Percentiles rank a stretch among this genome's conserved stretches.
Evolutionary conservation across 1,284 basidiomycete genomes (phyloP).

Genomic region (Leccinum pachyderme): DNA sequence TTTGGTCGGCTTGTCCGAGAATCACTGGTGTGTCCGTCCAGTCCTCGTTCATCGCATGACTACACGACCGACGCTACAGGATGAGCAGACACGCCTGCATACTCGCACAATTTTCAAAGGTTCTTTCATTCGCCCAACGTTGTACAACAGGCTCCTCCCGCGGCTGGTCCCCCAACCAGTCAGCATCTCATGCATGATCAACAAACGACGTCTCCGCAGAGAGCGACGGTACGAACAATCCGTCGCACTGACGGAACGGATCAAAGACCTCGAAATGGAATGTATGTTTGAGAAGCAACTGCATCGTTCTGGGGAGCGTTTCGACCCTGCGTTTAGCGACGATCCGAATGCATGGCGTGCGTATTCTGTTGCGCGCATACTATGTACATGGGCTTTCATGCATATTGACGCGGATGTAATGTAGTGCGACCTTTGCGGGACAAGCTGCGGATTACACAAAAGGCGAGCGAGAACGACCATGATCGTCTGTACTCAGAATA

Average conservation of each 20-base stretch:
- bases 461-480: slow-evolving; percentile 39
- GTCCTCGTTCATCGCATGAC: not conserved
- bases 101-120: slow-evolving; percentile 69
- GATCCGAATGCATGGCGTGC: slow-evolving; percentile 28
- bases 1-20: slow-evolving; percentile 46
- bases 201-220: slow-evolving; percentile 50
- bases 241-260: slow-evolving; percentile 31
- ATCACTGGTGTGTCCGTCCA: slow-evolving; percentile 42
- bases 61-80: slow-evolving; percentile 20
- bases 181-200: slow-evolving; percentile 68
- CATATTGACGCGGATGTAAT: slow-evolving; percentile 10
- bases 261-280: slow-evolving; percentile 53
- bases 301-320: slow-evolving; percentile 11
- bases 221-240: slow-evolving; percentile 42
- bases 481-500: slow-evolving; percentile 43
- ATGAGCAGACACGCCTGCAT: slow-evolving; percentile 50
- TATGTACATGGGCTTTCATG: not conserved
- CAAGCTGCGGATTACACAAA: slow-evolving; percentile 28
- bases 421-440: slow-evolving; percentile 25
- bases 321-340: slow-evolving; percentile 22
- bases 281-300: slow-evolving; percentile 51
- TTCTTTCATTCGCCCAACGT: slow-evolving; percentile 56
- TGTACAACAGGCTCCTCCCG: slow-evolving; percentile 68
- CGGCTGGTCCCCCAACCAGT: slow-evolving; percentile 75
- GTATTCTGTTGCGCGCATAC: not conserved